Base-by-base conservation (phyloP, 768 basidiomycete species). In the Lepiota brunneoincarnata region DNA sequence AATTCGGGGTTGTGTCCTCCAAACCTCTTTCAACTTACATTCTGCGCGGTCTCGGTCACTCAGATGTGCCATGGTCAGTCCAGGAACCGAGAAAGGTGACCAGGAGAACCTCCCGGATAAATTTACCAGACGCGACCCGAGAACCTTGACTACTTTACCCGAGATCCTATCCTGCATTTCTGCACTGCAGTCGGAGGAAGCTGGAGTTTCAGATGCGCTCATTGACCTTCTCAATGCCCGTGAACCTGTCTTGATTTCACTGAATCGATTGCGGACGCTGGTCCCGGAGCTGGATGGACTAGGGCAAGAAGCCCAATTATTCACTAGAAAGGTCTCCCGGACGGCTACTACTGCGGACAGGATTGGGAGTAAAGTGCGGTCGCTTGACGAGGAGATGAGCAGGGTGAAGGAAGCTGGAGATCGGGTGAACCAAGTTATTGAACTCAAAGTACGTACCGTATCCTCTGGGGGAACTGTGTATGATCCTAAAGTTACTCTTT, bases 321-420 rank as follows among this genome's bases (percentile, higher is more conserved):
- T 92, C 14, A 70, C 76, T 12, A 61, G 66, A 3, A 86, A 78
- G 54, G 91, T 93, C 14, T 80, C 80, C 4, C 74, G 70, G n/a
- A 93, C 89, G 1, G 90, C 86, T 1, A 75, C 81, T 59, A 95
- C 87, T 10, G 91, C 89, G 10, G 86, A 94, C 62, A 77, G 95
- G 44, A 90, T 99, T 6, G 93, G 95, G n/a, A 89, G 92, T 28
- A 86, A 87, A 45, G 97, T 99, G 20, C 78, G 89, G 24, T 78
- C 82, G 4, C 77, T 99, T 40, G 97, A 99, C 66, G 88, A 93
- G 65, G 93, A 98, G 73, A 95, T 98, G 86, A 78, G 84, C 15
- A 78, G 93, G 51, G 90, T 99, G 15, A 80, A 86, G 17, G 90
- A 93, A 67, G 91, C 94, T 12, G 84, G 82, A n/a, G 97, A 98